Evolutionary conservation across 805 yeast genomes (phyloP).

Genomic region (Zygosaccharomyces bailii): DNA sequence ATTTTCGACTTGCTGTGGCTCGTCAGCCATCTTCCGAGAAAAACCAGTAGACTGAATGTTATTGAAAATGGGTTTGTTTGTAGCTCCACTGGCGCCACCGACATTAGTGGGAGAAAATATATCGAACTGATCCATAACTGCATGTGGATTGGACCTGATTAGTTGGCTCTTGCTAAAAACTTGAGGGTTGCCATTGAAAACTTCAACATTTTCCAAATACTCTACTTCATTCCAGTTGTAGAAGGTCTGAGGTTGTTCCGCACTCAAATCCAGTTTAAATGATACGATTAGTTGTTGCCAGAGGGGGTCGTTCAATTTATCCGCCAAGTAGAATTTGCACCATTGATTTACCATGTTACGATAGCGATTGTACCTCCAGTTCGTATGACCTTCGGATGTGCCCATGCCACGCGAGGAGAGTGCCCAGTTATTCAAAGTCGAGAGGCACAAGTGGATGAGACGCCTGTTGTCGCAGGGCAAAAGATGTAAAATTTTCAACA

Average conservation of each 20-base stretch:
- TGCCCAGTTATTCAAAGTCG: slow-evolving; percentile 25
- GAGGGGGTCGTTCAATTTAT: slow-evolving; percentile 21
- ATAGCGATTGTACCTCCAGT: slow-evolving; percentile 26
- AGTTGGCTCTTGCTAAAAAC: slow-evolving; percentile 13
- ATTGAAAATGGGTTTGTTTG: slow-evolving; percentile 6
- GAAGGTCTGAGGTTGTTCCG: background rate
- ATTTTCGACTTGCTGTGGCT: background rate
- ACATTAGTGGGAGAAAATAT: slow-evolving; percentile 18
- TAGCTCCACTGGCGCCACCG: background rate
- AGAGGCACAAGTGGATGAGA: slow-evolving; percentile 26
- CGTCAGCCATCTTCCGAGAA: background rate
- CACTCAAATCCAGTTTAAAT: slow-evolving; percentile 13
- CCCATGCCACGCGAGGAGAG: slow-evolving; percentile 10
- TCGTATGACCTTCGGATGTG: slow-evolving; percentile 16
- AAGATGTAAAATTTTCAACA: slow-evolving; percentile 25
- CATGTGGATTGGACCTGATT: slow-evolving; percentile 23
- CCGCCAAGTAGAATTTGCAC: slow-evolving; percentile 25
- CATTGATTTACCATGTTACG: slow-evolving; percentile 25
- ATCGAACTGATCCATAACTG: slow-evolving; percentile 31
- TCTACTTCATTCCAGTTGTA: slow-evolving; percentile 9
- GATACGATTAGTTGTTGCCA: slow-evolving; percentile 13
- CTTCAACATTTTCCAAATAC: slow-evolving; percentile 14
- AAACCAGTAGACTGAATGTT: slow-evolving; percentile 4
- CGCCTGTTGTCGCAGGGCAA: slow-evolving; percentile 30
- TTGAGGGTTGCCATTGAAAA: slow-evolving; percentile 11